Evolutionary conservation across 2,329 filamentous ascomycete genomes (phyloP), one percentile per base, ranked within the genome.

Genomic region (Furcasterigmium sp.): DNA sequence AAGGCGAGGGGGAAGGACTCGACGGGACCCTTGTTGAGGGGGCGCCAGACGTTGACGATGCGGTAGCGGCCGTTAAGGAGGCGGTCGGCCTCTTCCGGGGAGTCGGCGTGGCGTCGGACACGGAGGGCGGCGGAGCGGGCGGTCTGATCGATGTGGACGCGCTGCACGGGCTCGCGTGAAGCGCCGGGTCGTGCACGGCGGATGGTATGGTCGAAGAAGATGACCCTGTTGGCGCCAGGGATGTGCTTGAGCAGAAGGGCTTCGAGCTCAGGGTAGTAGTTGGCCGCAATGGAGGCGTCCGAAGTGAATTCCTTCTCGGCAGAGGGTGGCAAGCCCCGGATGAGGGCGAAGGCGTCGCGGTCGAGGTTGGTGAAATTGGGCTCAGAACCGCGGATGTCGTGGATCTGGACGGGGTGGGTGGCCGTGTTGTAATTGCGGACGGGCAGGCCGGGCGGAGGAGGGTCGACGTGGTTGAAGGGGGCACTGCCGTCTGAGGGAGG

Each of bases 131-230:
- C 82, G 0, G 85, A 84, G 14, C 62, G 62, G 7, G 76, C 64
- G 0, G 88, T 93, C 65, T 95, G 90, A 61, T 95, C 90, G 49
- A 95, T 85, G 63, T 95, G 90, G 0, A 86, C 86, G 32, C 77
- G 64, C 11, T 72, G 78, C 0, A 94, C 88, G 2, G 90, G 88
- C 2, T 68, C 70, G 38, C 89, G 78, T n/a, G 63, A 61, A 0
- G 85, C 76, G 42, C 69, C 63, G 0, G 80, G 75, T 2, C 64
- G 59, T 10, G 78, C 70, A 34, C 85, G 78, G n/a, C 90, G 84
- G 60, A 95, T 80, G 8, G 89, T 95, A 68, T 95, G 87, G 70
- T 95, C 89, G 65, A 95, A 95, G 58, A 95, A 68, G 52, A 87
- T 69, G 23, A 95, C 70, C 5, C 75, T 73, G 44, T 77, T 73